These are phyloP conservation scores for Drechslerella dactyloides DNA, from an alignment of 2,329 filamentous ascomycete species.

Conservation along the genomic window DNA sequence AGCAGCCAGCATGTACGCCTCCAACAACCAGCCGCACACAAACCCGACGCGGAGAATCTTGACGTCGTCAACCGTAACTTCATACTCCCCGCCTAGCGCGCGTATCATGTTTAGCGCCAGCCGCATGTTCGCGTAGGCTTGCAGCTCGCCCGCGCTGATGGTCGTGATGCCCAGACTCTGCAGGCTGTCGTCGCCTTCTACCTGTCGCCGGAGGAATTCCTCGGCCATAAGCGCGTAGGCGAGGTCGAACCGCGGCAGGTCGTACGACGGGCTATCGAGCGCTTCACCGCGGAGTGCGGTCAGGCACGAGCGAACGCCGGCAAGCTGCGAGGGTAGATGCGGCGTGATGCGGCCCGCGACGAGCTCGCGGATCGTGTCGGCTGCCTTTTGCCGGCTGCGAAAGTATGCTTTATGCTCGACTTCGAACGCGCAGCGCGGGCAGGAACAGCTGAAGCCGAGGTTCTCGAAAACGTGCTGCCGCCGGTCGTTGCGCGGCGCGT, in stretches of 20 bases:
- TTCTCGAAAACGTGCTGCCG: constrained; percentile 4
- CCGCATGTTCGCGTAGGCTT: constrained; percentile 15
- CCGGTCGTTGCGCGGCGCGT: constrained; percentile 13
- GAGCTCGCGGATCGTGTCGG: constrained; percentile 12
- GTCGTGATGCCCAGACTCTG: neutral
- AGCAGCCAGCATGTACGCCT: constrained; percentile 40
- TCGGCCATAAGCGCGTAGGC: constrained; percentile 35
- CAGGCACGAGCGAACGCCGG: constrained; percentile 18
- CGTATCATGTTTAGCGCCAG: constrained; percentile 23
- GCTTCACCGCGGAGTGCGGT: neutral
- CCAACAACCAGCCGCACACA: constrained; percentile 44
- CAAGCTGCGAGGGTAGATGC: constrained; percentile 6
- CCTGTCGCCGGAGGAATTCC: constrained; percentile 12
- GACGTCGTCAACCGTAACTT: constrained; percentile 21
- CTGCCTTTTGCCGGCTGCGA: neutral
- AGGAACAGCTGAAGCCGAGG: constrained; percentile 20
- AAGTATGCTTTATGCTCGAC: constrained; percentile 10
- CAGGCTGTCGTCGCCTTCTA: neutral
- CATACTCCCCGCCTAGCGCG: constrained; percentile 29
- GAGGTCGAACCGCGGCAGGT: constrained; percentile 38
- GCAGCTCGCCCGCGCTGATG: neutral
- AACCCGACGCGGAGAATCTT: constrained; percentile 26
- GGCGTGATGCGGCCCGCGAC: neutral
- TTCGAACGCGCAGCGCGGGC: constrained; percentile 26
- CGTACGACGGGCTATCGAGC: constrained; percentile 12